Evolutionary conservation across 164 flowering plant genomes (phyloP), one percentile per base, ranked within the genome.

Genomic region (Nymphaea colorata): DNA sequence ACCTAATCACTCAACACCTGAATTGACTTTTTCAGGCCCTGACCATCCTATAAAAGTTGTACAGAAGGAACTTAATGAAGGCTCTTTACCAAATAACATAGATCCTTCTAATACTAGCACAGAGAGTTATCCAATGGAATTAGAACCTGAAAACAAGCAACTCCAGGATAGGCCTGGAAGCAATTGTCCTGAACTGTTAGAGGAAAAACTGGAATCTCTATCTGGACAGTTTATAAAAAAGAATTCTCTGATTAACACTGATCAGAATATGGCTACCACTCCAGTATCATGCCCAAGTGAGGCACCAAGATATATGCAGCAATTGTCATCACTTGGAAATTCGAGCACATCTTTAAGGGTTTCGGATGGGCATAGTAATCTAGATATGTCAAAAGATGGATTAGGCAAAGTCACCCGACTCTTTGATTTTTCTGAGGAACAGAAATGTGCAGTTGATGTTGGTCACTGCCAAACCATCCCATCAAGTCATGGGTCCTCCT

Each of bases 41-140:
- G 12, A 51, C 14, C 57, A 51, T 15, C 57, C 8, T 51, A 51
- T 51, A 5, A 10, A 51, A 4, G 57, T 51, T 51, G 8, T 51
- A 51, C 8, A 51, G 8, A 76, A 59, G 67, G 73, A 69, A 57
- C 64, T 41, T 11, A 69, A 62, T 64, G 61, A 69, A 67, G 70
- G 53, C 61, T 66, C 62, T 17, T 62, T 65, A 66, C 7, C 47
- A 41, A 71, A 72, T 43, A 67, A 67, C 55, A 45, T 68, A 25
- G 80, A 66, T 68, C 60, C 66, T 67, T 82, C 79, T 6, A 64
- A 68, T 66, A 59, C 70, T 70, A 68, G 65, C 66, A 70, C 75
- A 69, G 79, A 75, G 68, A 73, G 72, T 17, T 69, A 74, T 25
- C 70, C 75, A 43, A 71, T 66, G 41, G 71, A 62, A 71, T 61